Conservation (phyloP, 2,329 filamentous ascomycete species). For the Paraphoma sp. region DNA sequence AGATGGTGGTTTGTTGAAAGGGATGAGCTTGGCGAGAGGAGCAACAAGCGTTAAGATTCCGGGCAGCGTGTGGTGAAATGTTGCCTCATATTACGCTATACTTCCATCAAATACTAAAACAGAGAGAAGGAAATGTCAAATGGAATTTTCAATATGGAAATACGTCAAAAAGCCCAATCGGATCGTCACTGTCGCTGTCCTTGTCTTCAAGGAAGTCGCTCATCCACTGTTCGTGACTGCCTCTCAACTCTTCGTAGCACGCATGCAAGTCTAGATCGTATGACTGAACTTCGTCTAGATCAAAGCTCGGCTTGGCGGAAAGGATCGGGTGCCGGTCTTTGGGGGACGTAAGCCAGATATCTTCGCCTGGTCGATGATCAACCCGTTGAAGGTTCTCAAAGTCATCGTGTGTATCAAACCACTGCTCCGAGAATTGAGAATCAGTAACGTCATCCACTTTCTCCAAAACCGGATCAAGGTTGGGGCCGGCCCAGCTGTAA, state of each 20-base stretch:
- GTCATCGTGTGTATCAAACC: not conserved
- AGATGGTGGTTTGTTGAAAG: too few species aligned
- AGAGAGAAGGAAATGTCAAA: not conserved
- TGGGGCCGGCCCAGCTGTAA: not conserved
- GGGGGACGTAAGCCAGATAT: not conserved
- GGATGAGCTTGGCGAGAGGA: too few species aligned
- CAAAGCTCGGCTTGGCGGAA: not conserved
- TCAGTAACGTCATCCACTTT: too few species aligned
- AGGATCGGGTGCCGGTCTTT: not conserved
- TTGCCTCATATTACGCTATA: not conserved
- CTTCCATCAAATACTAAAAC: not conserved
- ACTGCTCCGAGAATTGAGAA: too few species aligned
- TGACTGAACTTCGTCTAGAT: not conserved
- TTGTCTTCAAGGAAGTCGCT: not conserved
- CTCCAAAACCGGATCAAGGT: too few species aligned
- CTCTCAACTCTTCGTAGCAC: slow-evolving; percentile 1
- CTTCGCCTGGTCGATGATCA: not conserved
- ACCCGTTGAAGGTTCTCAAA: not conserved
- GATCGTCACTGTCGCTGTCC: not conserved
- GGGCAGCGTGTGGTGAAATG: too few species aligned
- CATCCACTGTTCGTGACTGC: slow-evolving; percentile 14
- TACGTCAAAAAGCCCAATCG: not conserved
- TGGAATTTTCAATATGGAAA: not conserved
- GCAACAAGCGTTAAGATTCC: too few species aligned
- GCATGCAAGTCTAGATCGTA: not conserved